Percentiles rank a stretch among this genome's conserved stretches.
These are phyloP conservation scores for Brettanomyces anomalus DNA, from an alignment of 805 yeast species.

Conservation along the genomic window DNA sequence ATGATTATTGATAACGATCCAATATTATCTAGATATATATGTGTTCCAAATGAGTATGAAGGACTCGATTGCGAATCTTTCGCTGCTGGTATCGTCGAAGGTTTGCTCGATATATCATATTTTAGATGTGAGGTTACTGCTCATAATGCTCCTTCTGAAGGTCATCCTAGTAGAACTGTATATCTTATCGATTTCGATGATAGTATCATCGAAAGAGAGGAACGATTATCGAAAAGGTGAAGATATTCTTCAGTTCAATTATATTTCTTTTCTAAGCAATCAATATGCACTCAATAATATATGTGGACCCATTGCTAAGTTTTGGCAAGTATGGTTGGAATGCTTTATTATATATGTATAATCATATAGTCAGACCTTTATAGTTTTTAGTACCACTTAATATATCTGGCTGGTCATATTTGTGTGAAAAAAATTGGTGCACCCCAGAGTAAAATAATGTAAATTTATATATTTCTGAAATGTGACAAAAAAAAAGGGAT, in stretches of 20 bases:
- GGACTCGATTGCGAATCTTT: slow-evolving; percentile 75
- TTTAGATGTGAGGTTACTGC: slow-evolving; percentile 78
- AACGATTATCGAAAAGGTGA: slow-evolving; percentile 6
- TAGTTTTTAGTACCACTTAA: too few relatives aligned
- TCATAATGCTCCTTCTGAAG: slow-evolving; percentile 59
- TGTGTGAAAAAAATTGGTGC: too few relatives aligned
- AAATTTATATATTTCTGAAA: too few relatives aligned
- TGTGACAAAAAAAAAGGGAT: too few relatives aligned
- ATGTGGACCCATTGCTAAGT: too few relatives aligned
- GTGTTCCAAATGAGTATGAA: slow-evolving; percentile 72
- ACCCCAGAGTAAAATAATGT: too few relatives aligned
- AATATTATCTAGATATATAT: slow-evolving; percentile 57
- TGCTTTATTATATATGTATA: too few relatives aligned
- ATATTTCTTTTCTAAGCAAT: too few relatives aligned
- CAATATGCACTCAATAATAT: too few relatives aligned
- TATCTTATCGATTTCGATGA: slow-evolving; percentile 65
- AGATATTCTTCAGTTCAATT: background rate
- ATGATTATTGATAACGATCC: slow-evolving; percentile 80
- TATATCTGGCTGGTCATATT: too few relatives aligned
- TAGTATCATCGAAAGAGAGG: slow-evolving; percentile 46
- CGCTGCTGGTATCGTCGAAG: slow-evolving; percentile 79
- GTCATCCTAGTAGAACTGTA: slow-evolving; percentile 58
- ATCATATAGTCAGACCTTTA: too few relatives aligned
- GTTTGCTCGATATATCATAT: slow-evolving; percentile 63
- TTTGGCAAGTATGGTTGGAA: too few relatives aligned